Base-by-base conservation (phyloP, 2,329 filamentous ascomycete species). In the Aphanocladium album region DNA sequence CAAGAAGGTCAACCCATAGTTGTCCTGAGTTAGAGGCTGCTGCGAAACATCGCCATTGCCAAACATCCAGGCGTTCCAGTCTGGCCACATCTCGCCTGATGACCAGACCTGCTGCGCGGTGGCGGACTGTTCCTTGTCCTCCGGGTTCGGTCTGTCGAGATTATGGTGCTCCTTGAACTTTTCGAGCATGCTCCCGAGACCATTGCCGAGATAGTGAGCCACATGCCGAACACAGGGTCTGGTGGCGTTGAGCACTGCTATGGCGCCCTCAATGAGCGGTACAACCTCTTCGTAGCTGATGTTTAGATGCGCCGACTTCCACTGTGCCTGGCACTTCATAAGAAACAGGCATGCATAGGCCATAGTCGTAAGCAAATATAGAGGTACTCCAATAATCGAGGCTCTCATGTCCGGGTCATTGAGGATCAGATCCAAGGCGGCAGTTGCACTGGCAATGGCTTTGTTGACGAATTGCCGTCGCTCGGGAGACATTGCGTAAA, bases 401-500 rank as follows among this genome's bases (percentile, higher is more conserved):
- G 63, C 63, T 17, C 70, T 65, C 67, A 73, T 70, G 49, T 73
- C 69, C 0, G 58, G 49, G 46, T 73, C 71, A 23, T 71, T 64
- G 8, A 73, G 62, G 11, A 72, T 69, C 39, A 73, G 63, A 8
- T 65, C 62, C 25, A 73, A 43, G 0, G 70, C 71, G 14, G 68
- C 68, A 17, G 68, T 69, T 2, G 73, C 73, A 35, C 71, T 70
- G 7, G 69, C 66, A 23, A 72, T 79, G 73, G 66, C 78, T 70
- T 60, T 74, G 71, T 73, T 65, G 73, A 79, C 60, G 71, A 79
- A 64, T 69, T 79, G 73, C 53, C 75, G 74, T 16, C 77, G 73
- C 63, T 80, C 77, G 3, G 71, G 66, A 1, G 78, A 79, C 68
- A 80, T 76, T 4, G 69, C 66, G 57, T 80, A 76, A 9, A 78